Percentiles rank a stretch among this genome's conserved stretches.
Evolutionary conservation across 768 basidiomycete genomes (phyloP).

Genomic region (Mycena amicta): DNA sequence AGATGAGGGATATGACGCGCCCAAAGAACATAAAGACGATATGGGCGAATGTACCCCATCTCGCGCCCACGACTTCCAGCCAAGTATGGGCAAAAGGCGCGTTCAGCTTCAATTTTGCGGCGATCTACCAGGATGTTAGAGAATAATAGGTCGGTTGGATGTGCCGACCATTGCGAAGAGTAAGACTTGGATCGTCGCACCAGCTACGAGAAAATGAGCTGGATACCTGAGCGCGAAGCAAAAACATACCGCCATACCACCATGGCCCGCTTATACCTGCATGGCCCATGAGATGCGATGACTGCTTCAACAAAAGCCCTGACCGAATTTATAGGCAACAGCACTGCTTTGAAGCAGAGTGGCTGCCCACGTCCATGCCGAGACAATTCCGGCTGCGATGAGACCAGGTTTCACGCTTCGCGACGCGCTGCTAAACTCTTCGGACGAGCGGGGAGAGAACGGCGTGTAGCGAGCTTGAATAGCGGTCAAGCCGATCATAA

Average conservation of each 20-base stretch:
- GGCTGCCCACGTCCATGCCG: slow-evolving; percentile 91
- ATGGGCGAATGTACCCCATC: slow-evolving; percentile 85
- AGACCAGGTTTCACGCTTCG: slow-evolving; percentile 88
- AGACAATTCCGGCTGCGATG: slow-evolving; percentile 90
- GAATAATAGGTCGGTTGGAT: neutral
- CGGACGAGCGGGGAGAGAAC: slow-evolving; percentile 76
- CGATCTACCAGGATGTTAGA: slow-evolving; percentile 50
- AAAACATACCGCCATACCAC: no score
- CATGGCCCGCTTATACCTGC: slow-evolving; percentile 81
- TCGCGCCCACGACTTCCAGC: slow-evolving; percentile 79
- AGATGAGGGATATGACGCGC: slow-evolving; percentile 31
- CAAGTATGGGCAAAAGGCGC: slow-evolving; percentile 89
- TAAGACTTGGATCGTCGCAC: slow-evolving; percentile 65
- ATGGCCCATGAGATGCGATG: slow-evolving; percentile 2
- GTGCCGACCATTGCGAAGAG: slow-evolving; percentile 77
- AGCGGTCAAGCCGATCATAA: slow-evolving; percentile 78
- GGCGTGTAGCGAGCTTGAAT: slow-evolving; percentile 84
- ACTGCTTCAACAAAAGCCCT: neutral
- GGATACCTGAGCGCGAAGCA: no score
- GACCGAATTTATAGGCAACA: slow-evolving; percentile 80
- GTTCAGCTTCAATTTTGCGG: slow-evolving; percentile 89
- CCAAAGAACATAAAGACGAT: slow-evolving; percentile 89
- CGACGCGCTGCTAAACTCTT: slow-evolving; percentile 84
- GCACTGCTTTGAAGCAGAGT: slow-evolving; percentile 83
- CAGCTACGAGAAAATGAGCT: no score